Conservation (phyloP, 2,329 filamentous ascomycete genomes). For the Cadophora luteo-olivacea region DNA sequence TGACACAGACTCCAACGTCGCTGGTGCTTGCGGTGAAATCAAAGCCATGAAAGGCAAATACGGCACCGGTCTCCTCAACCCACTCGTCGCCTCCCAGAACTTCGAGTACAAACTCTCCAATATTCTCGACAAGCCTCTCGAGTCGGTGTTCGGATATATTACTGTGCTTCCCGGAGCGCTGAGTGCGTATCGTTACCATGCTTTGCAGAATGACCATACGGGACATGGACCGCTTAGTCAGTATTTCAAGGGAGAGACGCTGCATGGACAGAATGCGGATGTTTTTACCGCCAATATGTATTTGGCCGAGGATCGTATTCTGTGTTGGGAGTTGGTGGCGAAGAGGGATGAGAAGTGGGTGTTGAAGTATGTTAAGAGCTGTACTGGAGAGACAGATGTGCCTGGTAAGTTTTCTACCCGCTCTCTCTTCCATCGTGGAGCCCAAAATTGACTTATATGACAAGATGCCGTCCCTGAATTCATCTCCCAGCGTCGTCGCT, state of each 20-base stretch:
- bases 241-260: constrained; percentile 98
- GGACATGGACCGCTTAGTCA: constrained; percentile 95
- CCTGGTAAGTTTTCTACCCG: constrained; percentile 70
- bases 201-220: constrained; percentile 93
- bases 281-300: constrained; percentile 99
- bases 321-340: constrained; percentile 94
- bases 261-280: constrained; percentile 94
- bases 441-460: constrained; percentile 20
- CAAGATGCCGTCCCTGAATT: constrained; percentile 94
- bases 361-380: constrained; percentile 95
- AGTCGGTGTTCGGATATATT: constrained; percentile 98
- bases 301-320: constrained; percentile 85
- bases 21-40: constrained; percentile 96
- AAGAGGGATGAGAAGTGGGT: constrained; percentile 97
- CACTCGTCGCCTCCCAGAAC: constrained; percentile 94
- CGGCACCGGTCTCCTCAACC: constrained; percentile 86
- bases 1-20: constrained; percentile 96
- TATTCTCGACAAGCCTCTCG: constrained; percentile 95
- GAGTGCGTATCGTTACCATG: constrained; percentile 94
- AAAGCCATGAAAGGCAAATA: constrained; percentile 93
- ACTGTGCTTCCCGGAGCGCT: constrained; percentile 94
- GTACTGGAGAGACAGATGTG: constrained; percentile 96
- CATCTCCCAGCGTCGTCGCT: constrained; percentile 92
- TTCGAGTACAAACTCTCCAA: constrained; percentile 99
- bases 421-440: not conserved